These are phyloP conservation scores for Fusarium sp. DNA, from an alignment of 2,329 filamentous ascomycete species.

Conservation along the genomic window DNA sequence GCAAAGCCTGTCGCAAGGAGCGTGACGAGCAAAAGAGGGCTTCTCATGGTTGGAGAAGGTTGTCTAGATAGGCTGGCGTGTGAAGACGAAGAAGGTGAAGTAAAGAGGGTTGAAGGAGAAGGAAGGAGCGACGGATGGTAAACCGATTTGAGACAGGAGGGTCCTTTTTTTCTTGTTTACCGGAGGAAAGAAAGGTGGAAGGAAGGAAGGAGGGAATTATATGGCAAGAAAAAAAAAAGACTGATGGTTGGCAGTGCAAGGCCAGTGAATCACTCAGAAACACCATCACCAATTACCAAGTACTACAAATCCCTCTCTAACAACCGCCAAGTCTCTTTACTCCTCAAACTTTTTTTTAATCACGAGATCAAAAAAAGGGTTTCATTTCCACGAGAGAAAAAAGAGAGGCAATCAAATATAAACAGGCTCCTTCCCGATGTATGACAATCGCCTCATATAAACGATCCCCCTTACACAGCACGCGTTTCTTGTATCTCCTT, in stretches of 20 bases:
- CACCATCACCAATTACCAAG: constrained; percentile 10
- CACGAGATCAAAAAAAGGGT: constrained; percentile 14
- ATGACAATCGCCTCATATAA: constrained; percentile 17
- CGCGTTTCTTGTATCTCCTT: constrained; percentile 1
- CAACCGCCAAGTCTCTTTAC: not conserved
- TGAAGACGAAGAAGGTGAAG: not conserved
- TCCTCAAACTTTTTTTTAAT: not conserved
- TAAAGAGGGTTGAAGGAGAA: not conserved
- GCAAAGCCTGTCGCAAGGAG: constrained; percentile 24
- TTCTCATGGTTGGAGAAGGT: constrained; percentile 24
- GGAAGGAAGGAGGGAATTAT: not conserved
- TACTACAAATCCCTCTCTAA: not conserved
- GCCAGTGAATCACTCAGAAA: constrained; percentile 13
- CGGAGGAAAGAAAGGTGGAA: not conserved
- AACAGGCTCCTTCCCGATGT: constrained; percentile 6
- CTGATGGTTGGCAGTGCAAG: constrained; percentile 1
- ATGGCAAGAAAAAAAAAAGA: constrained; percentile 2
- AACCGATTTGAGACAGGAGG: not conserved
- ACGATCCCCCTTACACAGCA: constrained; percentile 18
- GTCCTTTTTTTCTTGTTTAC: not conserved
- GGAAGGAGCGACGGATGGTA: not conserved
- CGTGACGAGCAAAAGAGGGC: constrained; percentile 25
- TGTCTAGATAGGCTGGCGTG: not conserved
- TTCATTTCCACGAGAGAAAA: constrained; percentile 6
- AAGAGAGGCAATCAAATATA: constrained; percentile 9